phyloP scores from a whole-genome alignment of 164 flowering plant species.

The Annona cherimola region DNA sequence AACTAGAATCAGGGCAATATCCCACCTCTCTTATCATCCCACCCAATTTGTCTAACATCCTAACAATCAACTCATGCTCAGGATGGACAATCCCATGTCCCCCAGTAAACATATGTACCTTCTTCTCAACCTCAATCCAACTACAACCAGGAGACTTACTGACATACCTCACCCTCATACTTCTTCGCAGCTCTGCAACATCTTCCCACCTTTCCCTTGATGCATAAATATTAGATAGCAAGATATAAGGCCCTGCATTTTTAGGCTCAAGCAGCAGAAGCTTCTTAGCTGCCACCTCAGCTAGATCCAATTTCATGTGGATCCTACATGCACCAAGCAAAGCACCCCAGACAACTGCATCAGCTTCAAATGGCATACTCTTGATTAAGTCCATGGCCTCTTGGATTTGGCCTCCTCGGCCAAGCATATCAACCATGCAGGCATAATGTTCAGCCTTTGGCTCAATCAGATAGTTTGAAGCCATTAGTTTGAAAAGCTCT shows the following conservation, averaged over 20 bases:
- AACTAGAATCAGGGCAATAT: conserved; percentile 62
- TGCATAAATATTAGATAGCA: conserved; percentile 73
- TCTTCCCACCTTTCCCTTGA: conserved; percentile 60
- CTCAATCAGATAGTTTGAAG: conserved; percentile 37
- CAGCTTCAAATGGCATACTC: conserved; percentile 65
- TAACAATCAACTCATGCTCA: conserved; percentile 41
- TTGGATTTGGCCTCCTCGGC: conserved; percentile 56
- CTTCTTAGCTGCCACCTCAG: conserved; percentile 71
- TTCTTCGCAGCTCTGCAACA: conserved; percentile 46
- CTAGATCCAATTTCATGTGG: conserved; percentile 58
- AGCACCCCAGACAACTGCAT: conserved; percentile 81
- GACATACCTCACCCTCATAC: conserved; percentile 52
- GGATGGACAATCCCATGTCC: conserved; percentile 51
- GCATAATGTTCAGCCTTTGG: conserved; percentile 67
- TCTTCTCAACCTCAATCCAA: conserved; percentile 77
- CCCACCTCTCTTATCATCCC: conserved; percentile 60
- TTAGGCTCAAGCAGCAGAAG: conserved; percentile 60
- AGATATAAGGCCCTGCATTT: conserved; percentile 60
- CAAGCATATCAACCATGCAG: conserved; percentile 79
- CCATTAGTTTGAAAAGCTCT: conserved; percentile 59
- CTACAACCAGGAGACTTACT: conserved; percentile 76
- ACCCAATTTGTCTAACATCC: conserved; percentile 47
- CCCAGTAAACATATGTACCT: conserved; percentile 69
- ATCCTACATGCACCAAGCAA: conserved; percentile 69
- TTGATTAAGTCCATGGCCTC: conserved; percentile 58